Evolutionary conservation across 2,329 filamentous ascomycete species (phyloP).

Genomic region (Kalaharituber pfeilii): DNA sequence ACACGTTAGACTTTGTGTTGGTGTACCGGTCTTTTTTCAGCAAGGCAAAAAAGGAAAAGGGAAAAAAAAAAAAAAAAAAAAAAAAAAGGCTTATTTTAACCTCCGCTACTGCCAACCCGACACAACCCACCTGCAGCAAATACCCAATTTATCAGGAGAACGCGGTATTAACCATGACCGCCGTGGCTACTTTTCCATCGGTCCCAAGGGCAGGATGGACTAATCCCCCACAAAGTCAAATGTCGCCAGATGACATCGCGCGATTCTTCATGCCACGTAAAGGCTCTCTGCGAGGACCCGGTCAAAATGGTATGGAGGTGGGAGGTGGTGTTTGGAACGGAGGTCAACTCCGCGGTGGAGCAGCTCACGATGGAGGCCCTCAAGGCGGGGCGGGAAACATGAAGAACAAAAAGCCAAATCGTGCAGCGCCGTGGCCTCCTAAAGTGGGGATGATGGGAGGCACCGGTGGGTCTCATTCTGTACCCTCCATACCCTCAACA

Average conservation of each 20-base stretch:
- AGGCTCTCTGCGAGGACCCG: conserved; percentile 45
- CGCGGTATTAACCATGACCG: conserved; percentile 8
- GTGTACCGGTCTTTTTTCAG: conserved; percentile 4
- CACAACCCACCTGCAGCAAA: not conserved
- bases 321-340: conserved; percentile 41
- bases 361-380: conserved; percentile 29
- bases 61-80: conserved; percentile 5
- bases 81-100: conserved; percentile 1
- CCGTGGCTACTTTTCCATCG: conserved; percentile 16
- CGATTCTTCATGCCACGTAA: conserved; percentile 85
- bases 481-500: conserved; percentile 43
- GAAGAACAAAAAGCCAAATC: conserved; percentile 9
- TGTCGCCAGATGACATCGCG: conserved; percentile 69
- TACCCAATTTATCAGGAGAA: not conserved
- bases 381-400: conserved; percentile 30
- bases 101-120: not conserved
- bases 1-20: not conserved
- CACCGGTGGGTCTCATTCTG: conserved; percentile 44
- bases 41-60: not conserved
- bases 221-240: conserved; percentile 25
- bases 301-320: conserved; percentile 43
- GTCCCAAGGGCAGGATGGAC: conserved; percentile 14
- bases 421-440: conserved; percentile 9
- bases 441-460: conserved; percentile 27
- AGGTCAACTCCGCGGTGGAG: conserved; percentile 39